Evolutionary conservation across 2,329 filamentous ascomycete species (phyloP).

Genomic region (Aspergillus quadrilineatus): DNA sequence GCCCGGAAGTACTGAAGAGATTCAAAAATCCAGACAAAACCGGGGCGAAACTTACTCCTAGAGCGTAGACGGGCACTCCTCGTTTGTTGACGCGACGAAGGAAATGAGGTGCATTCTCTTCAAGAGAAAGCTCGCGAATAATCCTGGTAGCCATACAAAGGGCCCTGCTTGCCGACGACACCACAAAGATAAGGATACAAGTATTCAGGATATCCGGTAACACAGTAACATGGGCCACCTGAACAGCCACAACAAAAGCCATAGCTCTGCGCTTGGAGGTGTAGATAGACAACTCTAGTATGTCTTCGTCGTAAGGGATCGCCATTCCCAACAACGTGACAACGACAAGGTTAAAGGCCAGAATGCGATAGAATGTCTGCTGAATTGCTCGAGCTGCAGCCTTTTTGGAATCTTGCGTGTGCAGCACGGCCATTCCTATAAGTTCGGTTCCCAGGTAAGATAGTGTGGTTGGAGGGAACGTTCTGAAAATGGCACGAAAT

Average conservation of each 20-base stretch:
- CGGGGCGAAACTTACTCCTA: slow-evolving; percentile 61
- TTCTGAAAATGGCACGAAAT: slow-evolving; percentile 65
- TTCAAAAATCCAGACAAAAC: slow-evolving; percentile 67
- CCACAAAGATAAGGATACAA: slow-evolving; percentile 71
- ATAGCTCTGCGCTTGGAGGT: slow-evolving; percentile 56
- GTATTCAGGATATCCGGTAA: slow-evolving; percentile 69
- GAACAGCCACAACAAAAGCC: slow-evolving; percentile 72
- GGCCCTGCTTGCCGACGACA: slow-evolving; percentile 73
- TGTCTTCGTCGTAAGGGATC: slow-evolving; percentile 64
- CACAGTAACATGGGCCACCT: slow-evolving; percentile 59
- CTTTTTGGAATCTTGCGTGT: slow-evolving; percentile 73
- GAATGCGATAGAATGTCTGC: slow-evolving; percentile 75
- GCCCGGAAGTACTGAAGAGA: slow-evolving; percentile 54
- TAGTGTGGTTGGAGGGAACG: slow-evolving; percentile 72
- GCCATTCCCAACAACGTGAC: slow-evolving; percentile 75
- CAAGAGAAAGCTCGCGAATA: slow-evolving; percentile 69
- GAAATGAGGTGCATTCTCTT: slow-evolving; percentile 68
- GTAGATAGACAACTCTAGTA: slow-evolving; percentile 52
- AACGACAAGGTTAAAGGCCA: slow-evolving; percentile 74
- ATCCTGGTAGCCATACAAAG: slow-evolving; percentile 71
- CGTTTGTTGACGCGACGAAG: slow-evolving; percentile 67
- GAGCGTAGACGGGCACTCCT: slow-evolving; percentile 67
- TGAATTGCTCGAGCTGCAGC: slow-evolving; percentile 74
- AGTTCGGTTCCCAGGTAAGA: slow-evolving; percentile 75
- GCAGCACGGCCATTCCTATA: slow-evolving; percentile 71